Percentiles rank a stretch among this genome's conserved stretches.
Conservation (phyloP, 2,329 filamentous ascomycete species). For the Fusarium gaditjirri region DNA sequence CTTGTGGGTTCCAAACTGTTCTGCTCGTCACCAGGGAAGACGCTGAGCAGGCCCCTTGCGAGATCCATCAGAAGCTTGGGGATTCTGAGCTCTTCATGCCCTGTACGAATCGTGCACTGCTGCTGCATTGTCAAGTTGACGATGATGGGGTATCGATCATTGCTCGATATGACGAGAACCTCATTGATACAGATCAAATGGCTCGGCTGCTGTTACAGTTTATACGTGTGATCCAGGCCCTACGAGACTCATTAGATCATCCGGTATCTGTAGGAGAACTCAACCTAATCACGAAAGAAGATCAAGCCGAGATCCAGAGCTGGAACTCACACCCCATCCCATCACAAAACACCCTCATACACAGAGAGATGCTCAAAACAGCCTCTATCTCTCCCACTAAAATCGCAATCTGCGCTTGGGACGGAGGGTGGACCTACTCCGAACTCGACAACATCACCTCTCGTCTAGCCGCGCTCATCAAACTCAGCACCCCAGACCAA, state of each 20-base stretch:
- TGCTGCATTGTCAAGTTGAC: background rate
- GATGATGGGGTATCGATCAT: background rate
- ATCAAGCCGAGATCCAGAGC: conserved; percentile 4
- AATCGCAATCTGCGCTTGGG: background rate
- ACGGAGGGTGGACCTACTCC: background rate
- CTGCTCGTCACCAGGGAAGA: background rate
- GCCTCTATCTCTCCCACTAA: background rate
- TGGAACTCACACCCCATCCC: conserved; percentile 1
- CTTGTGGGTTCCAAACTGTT: conserved; percentile 17
- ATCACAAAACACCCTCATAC: background rate
- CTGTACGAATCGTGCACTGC: conserved; percentile 11
- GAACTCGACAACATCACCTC: conserved; percentile 2
- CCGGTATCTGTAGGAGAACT: fast-evolving
- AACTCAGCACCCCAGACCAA: background rate
- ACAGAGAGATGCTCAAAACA: conserved; percentile 4
- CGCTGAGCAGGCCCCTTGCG: background rate
- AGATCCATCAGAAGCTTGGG: background rate
- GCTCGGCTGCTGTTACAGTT: background rate
- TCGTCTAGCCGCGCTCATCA: background rate
- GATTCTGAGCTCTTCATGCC: background rate
- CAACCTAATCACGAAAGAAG: background rate
- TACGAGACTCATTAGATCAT: background rate
- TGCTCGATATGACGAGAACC: background rate
- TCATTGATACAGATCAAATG: conserved; percentile 1
- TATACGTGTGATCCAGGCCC: background rate